These are phyloP conservation scores for Cytospora piceicola DNA, from an alignment of 2,329 filamentous ascomycete genomes.

Conservation along the genomic window DNA sequence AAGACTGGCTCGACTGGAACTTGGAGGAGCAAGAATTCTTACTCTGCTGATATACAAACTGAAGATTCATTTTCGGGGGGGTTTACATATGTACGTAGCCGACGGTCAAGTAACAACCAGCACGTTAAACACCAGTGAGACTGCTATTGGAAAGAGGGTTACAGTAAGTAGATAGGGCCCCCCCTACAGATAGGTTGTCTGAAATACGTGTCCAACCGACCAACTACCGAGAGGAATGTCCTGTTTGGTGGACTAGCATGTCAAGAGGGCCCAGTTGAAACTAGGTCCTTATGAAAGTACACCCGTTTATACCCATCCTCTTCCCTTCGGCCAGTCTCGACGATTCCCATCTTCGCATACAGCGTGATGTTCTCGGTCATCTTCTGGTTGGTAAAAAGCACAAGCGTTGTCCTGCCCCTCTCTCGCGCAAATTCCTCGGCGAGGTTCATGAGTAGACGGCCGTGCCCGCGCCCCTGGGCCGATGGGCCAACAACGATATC, in stretches of 20 bases:
- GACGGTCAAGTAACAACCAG: not conserved
- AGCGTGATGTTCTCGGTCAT: conserved; percentile 34
- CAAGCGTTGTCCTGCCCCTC: conserved; percentile 26
- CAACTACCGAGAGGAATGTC: not conserved
- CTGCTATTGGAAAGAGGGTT: not conserved
- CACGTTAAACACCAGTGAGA: not conserved
- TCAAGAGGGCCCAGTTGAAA: not conserved
- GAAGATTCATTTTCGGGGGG: not conserved
- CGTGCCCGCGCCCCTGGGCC: conserved; percentile 33
- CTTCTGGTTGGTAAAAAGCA: conserved; percentile 33
- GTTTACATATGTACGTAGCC: not conserved
- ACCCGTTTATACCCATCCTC: conserved; percentile 43
- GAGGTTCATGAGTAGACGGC: conserved; percentile 33
- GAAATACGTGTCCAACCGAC: no score
- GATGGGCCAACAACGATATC: conserved; percentile 34
- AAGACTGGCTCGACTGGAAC: not conserved
- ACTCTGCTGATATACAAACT: not conserved
- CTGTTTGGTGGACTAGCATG: no score
- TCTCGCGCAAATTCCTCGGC: conserved; percentile 30
- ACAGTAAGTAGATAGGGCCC: no score
- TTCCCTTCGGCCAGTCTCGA: conserved; percentile 36
- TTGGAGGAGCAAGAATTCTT: not conserved
- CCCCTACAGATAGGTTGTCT: no score
- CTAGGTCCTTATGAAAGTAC: conserved; percentile 39
- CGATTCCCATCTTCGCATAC: conserved; percentile 38